Conservation (phyloP, 2,329 filamentous ascomycete species). For the Truncatella angustata region DNA sequence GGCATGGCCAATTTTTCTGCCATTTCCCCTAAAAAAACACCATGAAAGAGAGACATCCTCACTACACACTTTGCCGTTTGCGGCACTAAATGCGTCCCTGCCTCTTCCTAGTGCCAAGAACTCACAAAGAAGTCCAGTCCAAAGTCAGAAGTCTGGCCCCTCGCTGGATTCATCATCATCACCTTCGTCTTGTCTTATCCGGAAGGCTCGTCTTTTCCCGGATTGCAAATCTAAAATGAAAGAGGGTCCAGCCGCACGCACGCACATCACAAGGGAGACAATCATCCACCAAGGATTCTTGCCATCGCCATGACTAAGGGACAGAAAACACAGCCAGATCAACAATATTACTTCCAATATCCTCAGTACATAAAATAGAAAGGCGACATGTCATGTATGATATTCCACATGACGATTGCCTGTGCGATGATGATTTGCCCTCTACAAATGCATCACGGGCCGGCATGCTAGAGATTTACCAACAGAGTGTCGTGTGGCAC, state of each 20-base stretch:
- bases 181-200: not conserved
- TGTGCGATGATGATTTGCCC: no score
- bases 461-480: no score
- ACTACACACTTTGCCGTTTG: slow-evolving; percentile 9
- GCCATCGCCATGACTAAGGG: not conserved
- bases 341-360: no score
- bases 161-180: not conserved
- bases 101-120: not conserved
- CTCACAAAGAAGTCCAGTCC: not conserved
- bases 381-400: no score
- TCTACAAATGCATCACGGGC: no score
- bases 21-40: not conserved
- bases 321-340: no score
- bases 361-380: no score
- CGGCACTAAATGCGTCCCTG: slow-evolving; percentile 2
- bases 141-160: not conserved
- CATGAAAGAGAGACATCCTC: not conserved
- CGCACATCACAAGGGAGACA: not conserved
- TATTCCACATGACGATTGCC: no score
- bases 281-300: not conserved
- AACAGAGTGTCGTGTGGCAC: slow-evolving; percentile 2
- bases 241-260: not conserved
- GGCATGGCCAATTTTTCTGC: not conserved
- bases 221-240: slow-evolving; percentile 7
- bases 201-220: not conserved